Base-by-base conservation (phyloP, 202 grass and related monocot genomes). In the Eragrostis tef region DNA sequence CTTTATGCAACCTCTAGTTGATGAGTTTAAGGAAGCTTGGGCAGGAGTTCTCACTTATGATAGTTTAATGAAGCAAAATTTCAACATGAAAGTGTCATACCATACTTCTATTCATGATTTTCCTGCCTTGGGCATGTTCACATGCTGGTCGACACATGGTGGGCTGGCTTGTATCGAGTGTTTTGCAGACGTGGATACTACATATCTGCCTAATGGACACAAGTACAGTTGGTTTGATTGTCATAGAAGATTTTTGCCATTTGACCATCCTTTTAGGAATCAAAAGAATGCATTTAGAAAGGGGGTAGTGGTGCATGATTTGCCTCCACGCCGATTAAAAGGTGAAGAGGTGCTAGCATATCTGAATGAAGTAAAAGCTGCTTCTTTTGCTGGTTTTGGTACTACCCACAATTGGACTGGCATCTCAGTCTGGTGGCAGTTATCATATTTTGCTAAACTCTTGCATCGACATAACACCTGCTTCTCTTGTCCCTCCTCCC, bases 361-460 rank as follows among this genome's bases (percentile, higher is more conserved):
- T 10, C 45, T 82, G 6, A 71, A 82, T 39, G 3, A 75, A 11
- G 39, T 76, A 0, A 29, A n/a, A 82, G 17, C 3, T 1, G 21
- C 19, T 9, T 27, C 16, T 25, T 64, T 83, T 83, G 24, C 43
- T 1, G 80, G 48, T 4, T 83, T 62, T 73, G 80, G 80, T 1
- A 51, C 0, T 0, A 63, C 64, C 15, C 80, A 83, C 9, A 63
- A n/a, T n/a, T n/a, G n/a, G n/a, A n/a, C n/a, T n/a, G n/a, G n/a
- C n/a, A n/a, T n/a, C n/a, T n/a, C n/a, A 83, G 58, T 84, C 0
- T 84, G 34, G 36, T 84, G 57, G 72, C 47, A 67, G 1, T 36
- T 77, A 16, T 27, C 82, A 47, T 84, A 84, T 56, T 84, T 73
- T 12, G 14, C n/a, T 6, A 13, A 20, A 2, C 49, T 76, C 26